Base-by-base conservation (phyloP, 2,329 filamentous ascomycete genomes). In the Sphaerulina populicola region DNA sequence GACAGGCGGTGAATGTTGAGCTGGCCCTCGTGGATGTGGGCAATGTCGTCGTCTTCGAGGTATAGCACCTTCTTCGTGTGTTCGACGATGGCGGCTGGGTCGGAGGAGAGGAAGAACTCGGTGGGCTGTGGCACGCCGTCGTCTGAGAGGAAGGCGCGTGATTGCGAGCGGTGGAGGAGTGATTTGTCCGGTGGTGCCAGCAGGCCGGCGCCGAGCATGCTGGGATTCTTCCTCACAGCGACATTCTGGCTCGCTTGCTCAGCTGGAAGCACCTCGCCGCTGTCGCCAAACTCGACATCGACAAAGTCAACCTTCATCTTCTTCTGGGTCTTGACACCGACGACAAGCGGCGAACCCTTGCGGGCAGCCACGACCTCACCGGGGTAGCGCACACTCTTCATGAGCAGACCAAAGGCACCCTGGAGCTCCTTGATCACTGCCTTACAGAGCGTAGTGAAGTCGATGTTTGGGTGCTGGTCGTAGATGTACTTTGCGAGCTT, bases 251-350 rank as follows among this genome's bases (percentile, higher is more conserved):
- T 91, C 56, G 93, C 93, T 60, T 84, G 83, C 80, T 98, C 93
- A 48, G 93, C 93, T 35, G 93, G 85, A 56, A 98, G 85, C 60
- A 86, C 80, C 60, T 76, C 77, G 65, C 84, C 83, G 64, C 95
- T 88, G 66, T 95, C 89, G 46, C 85, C 86, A 71, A 91, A 97
- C 75, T 98, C 93, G 56, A 98, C 93, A 70, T 98, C 93, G 69
- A 98, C 93, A 67, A 98, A 98, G 76, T 98, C 93, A 57, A 98
- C 93, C 85, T 97, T 98, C 93, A 98, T 97, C 77, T 94, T 94
- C 78, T 86, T 94, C 74, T 89, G 80, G 51, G 93, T 97, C 76
- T 89, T 87, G 69, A 98, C 93, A 74, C 93, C 93, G 64, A 98
- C 88, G 58, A 98, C 93, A 55, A 98, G 81, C 39, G 93, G 93